Conservation (phyloP, 2,329 filamentous ascomycete genomes). For the Hypoxylon sp. region DNA sequence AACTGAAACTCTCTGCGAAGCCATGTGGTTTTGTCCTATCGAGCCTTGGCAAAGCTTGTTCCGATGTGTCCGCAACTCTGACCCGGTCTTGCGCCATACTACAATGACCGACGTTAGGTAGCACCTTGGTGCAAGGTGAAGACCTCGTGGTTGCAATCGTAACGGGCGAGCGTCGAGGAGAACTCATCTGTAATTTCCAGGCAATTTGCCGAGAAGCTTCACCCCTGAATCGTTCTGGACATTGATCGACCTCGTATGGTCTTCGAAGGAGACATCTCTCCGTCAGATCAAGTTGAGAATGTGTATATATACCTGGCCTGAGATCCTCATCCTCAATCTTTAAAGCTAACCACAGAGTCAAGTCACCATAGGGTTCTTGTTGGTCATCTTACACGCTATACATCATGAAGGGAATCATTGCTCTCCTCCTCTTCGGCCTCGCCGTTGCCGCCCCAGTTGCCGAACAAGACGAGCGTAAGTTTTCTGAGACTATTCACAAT, state of each 20-base stretch:
- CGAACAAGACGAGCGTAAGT: slow-evolving; percentile 19
- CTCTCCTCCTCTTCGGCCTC: slow-evolving; percentile 35
- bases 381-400: slow-evolving; percentile 4
- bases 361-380: slow-evolving; percentile 13
- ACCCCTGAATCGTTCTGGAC: slow-evolving; percentile 9
- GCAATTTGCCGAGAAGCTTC: slow-evolving; percentile 26
- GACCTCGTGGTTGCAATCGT: slow-evolving; percentile 7
- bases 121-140: slow-evolving; percentile 8
- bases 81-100: slow-evolving; percentile 14
- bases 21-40: slow-evolving; percentile 24
- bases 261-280: slow-evolving; percentile 5
- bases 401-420: slow-evolving; percentile 39
- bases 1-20: slow-evolving; percentile 7
- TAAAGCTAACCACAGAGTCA: slow-evolving; percentile 4
- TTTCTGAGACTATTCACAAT: not conserved
- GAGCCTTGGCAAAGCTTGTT: slow-evolving; percentile 38
- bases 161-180: slow-evolving; percentile 11
- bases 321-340: slow-evolving; percentile 1
- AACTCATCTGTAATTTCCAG: slow-evolving; percentile 5
- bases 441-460: slow-evolving; percentile 30
- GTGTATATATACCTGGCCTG: slow-evolving; percentile 33
- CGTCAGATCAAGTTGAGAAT: slow-evolving; percentile 10
- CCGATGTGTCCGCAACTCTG: slow-evolving; percentile 32
- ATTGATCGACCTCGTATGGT: slow-evolving; percentile 1
- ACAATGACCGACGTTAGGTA: slow-evolving; percentile 5